A percentile compares a stretch with the other conserved stretches of the same genome.
Evolutionary conservation across 2,329 filamentous ascomycete species (phyloP).

Genomic region (Pestalotiopsis sp.): DNA sequence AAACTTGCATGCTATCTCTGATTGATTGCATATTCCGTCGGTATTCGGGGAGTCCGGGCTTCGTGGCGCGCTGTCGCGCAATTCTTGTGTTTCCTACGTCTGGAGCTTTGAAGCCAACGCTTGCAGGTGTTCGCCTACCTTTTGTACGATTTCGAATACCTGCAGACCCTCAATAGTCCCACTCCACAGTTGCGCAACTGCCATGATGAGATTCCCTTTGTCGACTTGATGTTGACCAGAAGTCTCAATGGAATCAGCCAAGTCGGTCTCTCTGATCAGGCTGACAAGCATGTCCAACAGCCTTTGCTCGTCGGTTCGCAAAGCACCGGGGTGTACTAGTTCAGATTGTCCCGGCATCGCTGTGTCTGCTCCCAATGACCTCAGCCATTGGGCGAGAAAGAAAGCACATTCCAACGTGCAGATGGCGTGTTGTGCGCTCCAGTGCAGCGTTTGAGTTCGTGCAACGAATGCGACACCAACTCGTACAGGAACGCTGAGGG

Average conservation of each 20-base stretch:
- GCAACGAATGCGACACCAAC: conserved; percentile 57
- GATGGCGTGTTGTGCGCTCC: conserved; percentile 58
- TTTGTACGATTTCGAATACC: conserved; percentile 27
- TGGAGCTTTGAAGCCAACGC: neutral
- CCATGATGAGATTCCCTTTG: conserved; percentile 21
- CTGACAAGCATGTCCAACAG: conserved; percentile 24
- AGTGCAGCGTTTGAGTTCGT: conserved; percentile 55
- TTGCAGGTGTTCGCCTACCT: neutral
- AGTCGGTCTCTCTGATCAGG: conserved; percentile 29
- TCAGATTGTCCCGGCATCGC: conserved; percentile 1
- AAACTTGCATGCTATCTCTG: neutral
- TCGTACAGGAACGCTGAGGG: conserved; percentile 55
- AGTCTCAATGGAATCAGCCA: conserved; percentile 19
- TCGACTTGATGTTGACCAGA: conserved; percentile 20
- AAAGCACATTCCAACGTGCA: conserved; percentile 56
- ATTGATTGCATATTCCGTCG: too few species aligned
- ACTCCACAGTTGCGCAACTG: conserved; percentile 31
- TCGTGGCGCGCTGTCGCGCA: too few species aligned
- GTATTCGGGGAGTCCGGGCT: too few species aligned
- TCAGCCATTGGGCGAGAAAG: conserved; percentile 46
- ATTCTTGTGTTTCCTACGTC: neutral
- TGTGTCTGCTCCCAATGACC: conserved; percentile 12
- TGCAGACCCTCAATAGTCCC: conserved; percentile 32
- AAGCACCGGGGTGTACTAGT: conserved; percentile 13
- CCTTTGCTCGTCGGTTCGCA: conserved; percentile 23